Conservation (phyloP, 1,284 basidiomycete species). For the Sphaerobolus stellatus region DNA sequence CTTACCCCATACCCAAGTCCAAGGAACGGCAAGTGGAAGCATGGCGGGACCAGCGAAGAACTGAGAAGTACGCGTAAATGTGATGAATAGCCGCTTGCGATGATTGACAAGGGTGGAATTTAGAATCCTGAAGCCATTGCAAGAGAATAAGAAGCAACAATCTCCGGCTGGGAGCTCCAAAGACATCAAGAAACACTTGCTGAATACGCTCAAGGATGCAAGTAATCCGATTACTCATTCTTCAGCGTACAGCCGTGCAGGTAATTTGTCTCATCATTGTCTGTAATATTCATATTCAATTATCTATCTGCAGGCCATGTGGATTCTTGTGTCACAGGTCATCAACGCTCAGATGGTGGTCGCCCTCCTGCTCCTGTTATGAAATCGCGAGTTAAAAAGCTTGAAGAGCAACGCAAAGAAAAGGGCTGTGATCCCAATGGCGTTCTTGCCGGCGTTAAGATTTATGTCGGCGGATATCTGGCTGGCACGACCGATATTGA, state of each 20-base stretch:
- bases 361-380: slow-evolving; percentile 38
- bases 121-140: slow-evolving; percentile 34
- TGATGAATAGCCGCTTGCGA: no score
- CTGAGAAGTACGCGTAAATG: slow-evolving; percentile 26
- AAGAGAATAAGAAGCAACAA: slow-evolving; percentile 21
- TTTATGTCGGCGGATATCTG: slow-evolving; percentile 48
- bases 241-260: slow-evolving; percentile 54
- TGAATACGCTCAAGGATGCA: slow-evolving; percentile 55
- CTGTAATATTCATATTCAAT: background rate
- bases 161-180: slow-evolving; percentile 35
- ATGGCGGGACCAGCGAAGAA: slow-evolving; percentile 31
- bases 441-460: slow-evolving; percentile 41
- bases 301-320: slow-evolving; percentile 46
- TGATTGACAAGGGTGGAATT: background rate
- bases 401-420: slow-evolving; percentile 44
- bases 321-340: slow-evolving; percentile 60
- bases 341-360: slow-evolving; percentile 62
- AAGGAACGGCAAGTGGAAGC: slow-evolving; percentile 27
- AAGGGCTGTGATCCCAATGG: slow-evolving; percentile 25
- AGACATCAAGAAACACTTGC: slow-evolving; percentile 52
- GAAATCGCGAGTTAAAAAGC: slow-evolving; percentile 49
- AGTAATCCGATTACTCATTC: slow-evolving; percentile 74
- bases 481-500: slow-evolving; percentile 70
- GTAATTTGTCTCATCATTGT: slow-evolving; percentile 30
- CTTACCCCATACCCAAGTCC: slow-evolving; percentile 28